phyloP scores from a whole-genome alignment of 352 stramenopile species.

The Phytophthora pini region DNA sequence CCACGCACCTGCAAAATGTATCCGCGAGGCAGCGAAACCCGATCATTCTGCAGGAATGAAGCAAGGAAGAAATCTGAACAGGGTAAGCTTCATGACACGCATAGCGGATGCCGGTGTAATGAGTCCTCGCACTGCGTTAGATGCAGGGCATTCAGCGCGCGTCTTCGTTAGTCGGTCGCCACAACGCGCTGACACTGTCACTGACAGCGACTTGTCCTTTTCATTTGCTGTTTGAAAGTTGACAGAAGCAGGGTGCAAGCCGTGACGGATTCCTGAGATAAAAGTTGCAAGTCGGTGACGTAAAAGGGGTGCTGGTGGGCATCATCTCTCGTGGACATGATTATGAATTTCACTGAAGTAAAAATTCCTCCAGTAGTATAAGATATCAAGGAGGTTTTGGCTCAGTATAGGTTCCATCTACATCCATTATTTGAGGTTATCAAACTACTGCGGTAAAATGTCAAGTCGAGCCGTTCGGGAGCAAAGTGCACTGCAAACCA shows the following conservation, averaged over 20 bases:
- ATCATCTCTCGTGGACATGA: conserved; percentile 6
- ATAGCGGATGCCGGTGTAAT: no score
- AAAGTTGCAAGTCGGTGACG: neutral
- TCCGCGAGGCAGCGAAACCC: neutral
- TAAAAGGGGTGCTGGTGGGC: neutral
- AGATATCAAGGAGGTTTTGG: neutral
- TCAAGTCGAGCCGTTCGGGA: no score
- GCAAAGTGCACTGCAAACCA: no score
- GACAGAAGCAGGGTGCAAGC: neutral
- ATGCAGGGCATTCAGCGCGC: no score
- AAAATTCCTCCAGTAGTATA: neutral
- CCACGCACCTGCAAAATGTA: conserved; percentile 9
- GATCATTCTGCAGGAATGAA: neutral
- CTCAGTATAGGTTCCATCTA: neutral
- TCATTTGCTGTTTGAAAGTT: neutral
- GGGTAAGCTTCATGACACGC: no score
- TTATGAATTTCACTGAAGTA: neutral
- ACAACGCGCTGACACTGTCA: neutral
- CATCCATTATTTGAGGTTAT: no score
- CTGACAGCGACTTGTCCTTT: no score
- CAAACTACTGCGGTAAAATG: no score
- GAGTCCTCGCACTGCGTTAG: no score
- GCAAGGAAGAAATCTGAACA: no score
- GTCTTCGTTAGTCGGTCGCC: neutral
- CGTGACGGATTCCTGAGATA: neutral